A percentile compares a stretch with the other conserved stretches of the same genome.
Conservation (phyloP, 2,329 filamentous ascomycete genomes). For the Sclerotinia nivalis region DNA sequence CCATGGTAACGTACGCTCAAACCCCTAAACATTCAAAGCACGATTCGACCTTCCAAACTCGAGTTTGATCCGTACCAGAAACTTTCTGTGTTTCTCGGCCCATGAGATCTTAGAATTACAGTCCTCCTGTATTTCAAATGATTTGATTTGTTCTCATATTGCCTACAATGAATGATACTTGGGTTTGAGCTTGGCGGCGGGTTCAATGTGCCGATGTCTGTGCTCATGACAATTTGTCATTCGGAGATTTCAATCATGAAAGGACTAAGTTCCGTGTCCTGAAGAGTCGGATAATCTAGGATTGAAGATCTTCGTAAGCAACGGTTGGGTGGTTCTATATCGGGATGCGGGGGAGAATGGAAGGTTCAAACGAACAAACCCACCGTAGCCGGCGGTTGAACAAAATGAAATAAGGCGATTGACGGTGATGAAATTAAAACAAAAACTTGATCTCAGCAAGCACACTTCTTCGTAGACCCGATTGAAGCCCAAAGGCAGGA, state of each 20-base stretch:
- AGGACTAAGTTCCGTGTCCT: not conserved
- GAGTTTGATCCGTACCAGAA: not conserved
- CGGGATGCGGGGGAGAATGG: not conserved
- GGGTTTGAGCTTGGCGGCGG: not conserved
- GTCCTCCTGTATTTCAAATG: not conserved
- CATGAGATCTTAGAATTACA: not conserved
- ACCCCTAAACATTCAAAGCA: not conserved
- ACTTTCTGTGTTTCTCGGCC: not conserved
- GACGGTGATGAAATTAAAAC: not conserved
- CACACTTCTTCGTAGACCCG: not conserved
- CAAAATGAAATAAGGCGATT: not conserved
- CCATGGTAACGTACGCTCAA: too few species aligned
- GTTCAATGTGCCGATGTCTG: not conserved
- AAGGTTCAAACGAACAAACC: not conserved
- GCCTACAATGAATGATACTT: not conserved
- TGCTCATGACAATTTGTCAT: not conserved
- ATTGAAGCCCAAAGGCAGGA: not conserved
- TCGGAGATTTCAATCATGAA: not conserved
- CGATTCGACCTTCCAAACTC: not conserved
- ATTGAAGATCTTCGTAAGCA: not conserved
- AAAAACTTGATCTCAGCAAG: not conserved
- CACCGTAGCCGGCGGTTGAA: not conserved
- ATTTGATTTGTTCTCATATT: not conserved
- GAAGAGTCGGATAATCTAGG: not conserved
- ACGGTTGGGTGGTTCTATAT: not conserved